Conservation (phyloP, 2,329 filamentous ascomycete genomes). For the Monosporascus sp. region DNA sequence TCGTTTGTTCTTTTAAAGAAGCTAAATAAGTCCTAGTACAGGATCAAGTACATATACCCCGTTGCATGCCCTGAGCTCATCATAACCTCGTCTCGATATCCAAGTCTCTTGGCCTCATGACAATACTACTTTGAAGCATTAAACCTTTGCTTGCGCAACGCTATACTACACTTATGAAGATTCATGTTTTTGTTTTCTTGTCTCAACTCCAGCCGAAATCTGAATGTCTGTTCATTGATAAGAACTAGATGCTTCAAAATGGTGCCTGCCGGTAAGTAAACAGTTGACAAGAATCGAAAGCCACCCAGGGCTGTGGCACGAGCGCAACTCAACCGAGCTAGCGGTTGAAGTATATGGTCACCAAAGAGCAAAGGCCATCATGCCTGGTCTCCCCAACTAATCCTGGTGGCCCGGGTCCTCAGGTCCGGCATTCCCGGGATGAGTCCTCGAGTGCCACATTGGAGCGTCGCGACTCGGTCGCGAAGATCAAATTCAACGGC, state of each 20-base stretch:
- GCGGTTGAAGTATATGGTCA: not conserved
- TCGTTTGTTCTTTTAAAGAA: too few species aligned
- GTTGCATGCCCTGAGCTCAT: too few species aligned
- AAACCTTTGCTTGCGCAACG: slow-evolving; percentile 4
- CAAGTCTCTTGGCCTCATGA: too few species aligned
- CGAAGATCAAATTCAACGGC: slow-evolving; percentile 53
- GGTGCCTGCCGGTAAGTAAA: too few species aligned
- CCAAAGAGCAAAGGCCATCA: slow-evolving; percentile 16
- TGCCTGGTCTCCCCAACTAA: slow-evolving; percentile 34
- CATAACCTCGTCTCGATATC: too few species aligned
- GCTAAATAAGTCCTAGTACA: too few species aligned
- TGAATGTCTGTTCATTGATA: too few species aligned
- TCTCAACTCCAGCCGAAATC: not conserved
- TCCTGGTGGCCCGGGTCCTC: slow-evolving; percentile 39
- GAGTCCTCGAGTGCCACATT: slow-evolving; percentile 50
- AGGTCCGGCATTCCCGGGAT: slow-evolving; percentile 39
- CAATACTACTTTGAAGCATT: too few species aligned
- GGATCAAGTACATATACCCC: too few species aligned
- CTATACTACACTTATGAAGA: slow-evolving; percentile 5
- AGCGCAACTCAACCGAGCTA: not conserved
- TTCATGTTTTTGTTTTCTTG: slow-evolving; percentile 5
- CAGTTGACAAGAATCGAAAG: too few species aligned
- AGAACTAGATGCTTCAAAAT: too few species aligned
- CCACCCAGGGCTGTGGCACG: too few species aligned
- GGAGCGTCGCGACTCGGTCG: slow-evolving; percentile 41